These are phyloP conservation scores for Chenopodium album DNA, from an alignment of 148 eudicot species.

Conservation along the genomic window DNA sequence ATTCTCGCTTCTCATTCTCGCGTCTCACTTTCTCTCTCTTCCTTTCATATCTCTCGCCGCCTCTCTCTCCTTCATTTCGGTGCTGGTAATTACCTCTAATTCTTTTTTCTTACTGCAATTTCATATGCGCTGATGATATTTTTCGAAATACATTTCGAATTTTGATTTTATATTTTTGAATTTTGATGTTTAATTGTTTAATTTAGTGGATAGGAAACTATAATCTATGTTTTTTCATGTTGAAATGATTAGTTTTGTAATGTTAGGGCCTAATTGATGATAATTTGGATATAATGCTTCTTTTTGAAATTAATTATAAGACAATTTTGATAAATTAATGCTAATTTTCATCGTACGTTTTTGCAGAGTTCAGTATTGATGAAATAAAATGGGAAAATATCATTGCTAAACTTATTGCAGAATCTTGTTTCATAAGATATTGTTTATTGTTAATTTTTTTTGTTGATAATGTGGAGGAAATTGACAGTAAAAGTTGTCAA, in stretches of 20 bases:
- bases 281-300: too few relatives aligned
- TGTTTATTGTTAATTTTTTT: too few relatives aligned
- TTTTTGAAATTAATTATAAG: too few relatives aligned
- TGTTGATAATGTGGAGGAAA: neutral
- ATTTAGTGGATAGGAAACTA: too few relatives aligned
- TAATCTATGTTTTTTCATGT: too few relatives aligned
- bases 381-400: neutral
- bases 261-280: too few relatives aligned
- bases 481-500: neutral
- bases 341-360: neutral
- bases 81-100: conserved; percentile 32
- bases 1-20: neutral
- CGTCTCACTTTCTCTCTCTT: conserved; percentile 26
- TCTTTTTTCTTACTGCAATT: neutral
- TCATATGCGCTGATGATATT: neutral
- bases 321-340: neutral
- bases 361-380: neutral
- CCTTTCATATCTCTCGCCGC: conserved; percentile 45
- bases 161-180: too few relatives aligned
- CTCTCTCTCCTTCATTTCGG: conserved; percentile 50
- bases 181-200: too few relatives aligned
- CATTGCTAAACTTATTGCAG: neutral
- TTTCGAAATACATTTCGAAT: too few relatives aligned
- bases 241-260: too few relatives aligned
- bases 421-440: neutral